Conservation (phyloP, 129 eudicot species). For the Flaveria linearis region DNA sequence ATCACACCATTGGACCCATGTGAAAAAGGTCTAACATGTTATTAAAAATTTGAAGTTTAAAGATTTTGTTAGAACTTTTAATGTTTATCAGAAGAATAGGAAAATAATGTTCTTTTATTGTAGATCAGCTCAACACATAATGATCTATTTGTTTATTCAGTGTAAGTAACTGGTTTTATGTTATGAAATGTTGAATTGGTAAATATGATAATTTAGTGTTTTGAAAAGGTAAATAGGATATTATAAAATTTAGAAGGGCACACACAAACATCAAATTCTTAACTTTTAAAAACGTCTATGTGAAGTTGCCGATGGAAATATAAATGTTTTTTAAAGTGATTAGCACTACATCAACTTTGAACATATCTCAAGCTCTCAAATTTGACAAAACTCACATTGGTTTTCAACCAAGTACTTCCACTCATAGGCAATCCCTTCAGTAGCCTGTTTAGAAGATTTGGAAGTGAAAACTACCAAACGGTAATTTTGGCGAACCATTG, state of each 20-base stretch:
- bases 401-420: constrained; percentile 89
- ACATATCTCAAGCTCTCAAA: not conserved
- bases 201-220: not conserved
- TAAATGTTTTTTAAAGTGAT: not conserved
- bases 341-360: not conserved
- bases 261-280: not conserved
- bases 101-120: not conserved
- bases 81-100: not conserved
- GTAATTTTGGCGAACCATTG: constrained; percentile 69
- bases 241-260: not conserved
- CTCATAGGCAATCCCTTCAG: constrained; percentile 90
- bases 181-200: not conserved
- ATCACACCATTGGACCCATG: not conserved
- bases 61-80: not conserved
- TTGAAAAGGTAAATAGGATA: not conserved
- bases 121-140: not conserved
- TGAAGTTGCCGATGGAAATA: not conserved
- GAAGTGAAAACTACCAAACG: constrained; percentile 92
- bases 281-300: not conserved
- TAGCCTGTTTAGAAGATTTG: constrained; percentile 66
- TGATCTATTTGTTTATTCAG: not conserved
- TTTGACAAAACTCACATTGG: constrained; percentile 64
- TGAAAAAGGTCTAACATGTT: not conserved
- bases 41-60: no score
- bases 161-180: not conserved